phyloP scores from a whole-genome alignment of 306 rosid genomes.

The Lupinus albus region DNA sequence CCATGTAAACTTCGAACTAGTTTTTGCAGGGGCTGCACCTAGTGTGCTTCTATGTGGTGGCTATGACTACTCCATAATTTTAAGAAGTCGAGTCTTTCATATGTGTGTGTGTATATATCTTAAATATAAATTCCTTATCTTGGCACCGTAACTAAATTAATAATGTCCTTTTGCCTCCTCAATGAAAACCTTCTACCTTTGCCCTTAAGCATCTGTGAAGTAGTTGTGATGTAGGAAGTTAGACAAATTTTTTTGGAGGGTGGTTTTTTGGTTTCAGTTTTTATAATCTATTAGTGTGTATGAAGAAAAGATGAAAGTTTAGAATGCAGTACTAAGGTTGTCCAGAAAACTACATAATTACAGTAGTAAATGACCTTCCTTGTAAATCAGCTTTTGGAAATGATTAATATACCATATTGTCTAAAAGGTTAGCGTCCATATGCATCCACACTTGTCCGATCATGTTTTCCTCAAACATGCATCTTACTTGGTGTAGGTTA shows the following conservation, averaged over 20 bases:
- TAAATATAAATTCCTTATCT: too few relatives aligned
- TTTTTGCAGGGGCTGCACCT: too few relatives aligned
- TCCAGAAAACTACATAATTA: background rate
- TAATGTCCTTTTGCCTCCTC: too few relatives aligned
- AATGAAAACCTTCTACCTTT: too few relatives aligned
- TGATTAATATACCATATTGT: background rate
- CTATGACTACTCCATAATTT: too few relatives aligned
- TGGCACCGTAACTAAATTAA: too few relatives aligned
- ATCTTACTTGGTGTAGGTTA: background rate
- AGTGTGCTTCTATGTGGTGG: too few relatives aligned
- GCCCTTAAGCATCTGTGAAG: background rate
- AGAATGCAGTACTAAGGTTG: background rate
- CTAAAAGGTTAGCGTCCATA: background rate
- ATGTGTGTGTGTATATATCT: too few relatives aligned
- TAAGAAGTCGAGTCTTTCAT: too few relatives aligned
- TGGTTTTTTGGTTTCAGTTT: background rate
- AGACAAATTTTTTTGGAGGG: background rate
- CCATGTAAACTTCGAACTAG: too few relatives aligned
- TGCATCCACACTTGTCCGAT: background rate
- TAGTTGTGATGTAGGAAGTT: background rate
- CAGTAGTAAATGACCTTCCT: too few relatives aligned
- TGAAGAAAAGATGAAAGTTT: slow-evolving; percentile 10
- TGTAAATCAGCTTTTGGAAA: background rate
- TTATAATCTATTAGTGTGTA: background rate
- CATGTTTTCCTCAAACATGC: background rate